Base-by-base conservation (phyloP, 129 eudicot species). In the Centaurea solstitialis region DNA sequence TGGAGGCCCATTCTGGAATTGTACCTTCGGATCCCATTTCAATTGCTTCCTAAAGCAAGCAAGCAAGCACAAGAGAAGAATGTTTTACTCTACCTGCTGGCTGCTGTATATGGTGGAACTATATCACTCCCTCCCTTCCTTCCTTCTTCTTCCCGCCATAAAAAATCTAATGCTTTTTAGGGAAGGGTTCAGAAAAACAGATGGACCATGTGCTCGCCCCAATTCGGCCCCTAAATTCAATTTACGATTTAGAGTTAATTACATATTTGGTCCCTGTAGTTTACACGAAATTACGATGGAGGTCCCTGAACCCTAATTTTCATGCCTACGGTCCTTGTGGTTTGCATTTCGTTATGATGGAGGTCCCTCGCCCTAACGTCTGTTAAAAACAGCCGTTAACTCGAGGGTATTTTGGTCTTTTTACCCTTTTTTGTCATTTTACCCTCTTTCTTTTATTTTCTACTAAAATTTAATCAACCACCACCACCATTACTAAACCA, bases 1-100 rank as follows among this genome's bases (percentile, higher is more conserved):
- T 73, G 53, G 97, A 85, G 33, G 94, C 97, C 99, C 99, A 94
- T 72, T 85, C 78, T 13, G 89, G 94, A 61, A 88, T 67, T 80
- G 66, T 9, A 40, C 18, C 81, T 68, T 88, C 96, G 24, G 97
- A 79, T 76, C 82, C 94, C 98, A 93, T 93, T 24, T 57, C 72
- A 76, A 24, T 5, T 43, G 76, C 43, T 39, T 33, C 75, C 45
- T 26, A 26, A 53, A 24, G 65, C 41, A 15, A 53, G 12, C 71
- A 53, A 24, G 65, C 41, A 15, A 53, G 12, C 71, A 23, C 6
- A 47, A 68, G 64, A 75, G 15, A 20, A 64, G 68, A 64, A 20
- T 70, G 59, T 28, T 17, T 79, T 35, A 7, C 76, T 50, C 9
- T 57, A 21, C 59, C 59, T 23, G 62, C 10, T 75, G n/a, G n/a